Evolutionary conservation across 345 rosid genomes (phyloP), one percentile per base, ranked within the genome.

Genomic region (Odontarrhena argentea): DNA sequence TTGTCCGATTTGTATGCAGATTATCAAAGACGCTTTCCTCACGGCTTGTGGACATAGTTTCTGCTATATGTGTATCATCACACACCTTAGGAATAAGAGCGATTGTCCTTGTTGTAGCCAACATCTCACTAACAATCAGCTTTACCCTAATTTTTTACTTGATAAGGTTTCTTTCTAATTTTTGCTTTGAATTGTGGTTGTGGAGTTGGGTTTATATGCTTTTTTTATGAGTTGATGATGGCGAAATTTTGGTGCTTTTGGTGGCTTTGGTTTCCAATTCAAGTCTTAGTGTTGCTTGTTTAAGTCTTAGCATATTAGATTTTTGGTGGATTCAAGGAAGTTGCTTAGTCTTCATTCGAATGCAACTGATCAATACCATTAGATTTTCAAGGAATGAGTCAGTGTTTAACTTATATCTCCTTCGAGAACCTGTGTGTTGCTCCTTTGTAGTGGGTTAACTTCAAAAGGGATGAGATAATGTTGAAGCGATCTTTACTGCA

Each of bases 1-100:
- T 9, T 91, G 99, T 69, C 97, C 99, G 75, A 94, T 94, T 62
- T 94, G 99, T 71, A 94, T 94, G 97, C 96, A 91, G 84, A 77
- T 94, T 28, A 88, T 94, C 7, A 88, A 88, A 63, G 97, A 91
- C 69, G 96, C 99, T 35, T 94, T 94, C 72, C 87, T 94, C n/a
- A 94, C 99, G 5, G 84, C 83, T 5, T 94, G 99, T 63, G 97
- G 99, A 4, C 99, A 94, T 57, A 94, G 99, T 71, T 94, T 94
- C 83, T 94, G 99, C 77, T 87, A 87, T 79, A 87, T 87, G 97
- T 94, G 99, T 55, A 83, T 94, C 68, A 88, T 80, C 74, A 94
- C 99, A 25, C 97, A 94, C 68, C 93, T 94, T 40, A 79, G 86
- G 45, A 84, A 88, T 82, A 94, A 94, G 86, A 94, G 74, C 45